A percentile compares a stretch with the other conserved stretches of the same genome.
Evolutionary conservation across 129 eudicot genomes (phyloP).

Genomic region (Flaveria sonorensis): DNA sequence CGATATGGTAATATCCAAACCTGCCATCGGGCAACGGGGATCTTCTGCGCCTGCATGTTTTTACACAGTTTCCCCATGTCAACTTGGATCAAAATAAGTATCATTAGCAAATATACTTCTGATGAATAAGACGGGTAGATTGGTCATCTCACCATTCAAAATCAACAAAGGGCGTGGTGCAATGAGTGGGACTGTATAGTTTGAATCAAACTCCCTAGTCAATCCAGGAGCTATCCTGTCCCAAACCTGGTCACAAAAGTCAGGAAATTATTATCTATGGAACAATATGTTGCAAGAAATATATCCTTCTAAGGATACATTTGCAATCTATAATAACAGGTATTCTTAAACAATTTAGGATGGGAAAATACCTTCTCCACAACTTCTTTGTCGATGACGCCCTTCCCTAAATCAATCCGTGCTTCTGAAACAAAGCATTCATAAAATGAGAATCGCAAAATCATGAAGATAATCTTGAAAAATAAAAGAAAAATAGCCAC

Average conservation of each 20-base stretch:
- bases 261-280: neutral
- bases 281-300: neutral
- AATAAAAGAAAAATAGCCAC: neutral
- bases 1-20: conserved; percentile 62
- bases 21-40: conserved; percentile 83
- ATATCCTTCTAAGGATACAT: neutral
- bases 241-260: conserved; percentile 70
- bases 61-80: conserved; percentile 17
- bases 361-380: conserved; percentile 74
- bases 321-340: neutral
- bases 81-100: conserved; percentile 4
- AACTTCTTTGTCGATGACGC: conserved; percentile 74
- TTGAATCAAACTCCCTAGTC: conserved; percentile 71
- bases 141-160: conserved; percentile 58
- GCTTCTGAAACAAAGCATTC: conserved; percentile 60
- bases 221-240: conserved; percentile 91
- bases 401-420: conserved; percentile 60
- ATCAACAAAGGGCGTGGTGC: conserved; percentile 88
- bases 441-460: neutral
- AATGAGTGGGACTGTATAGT: conserved; percentile 72
- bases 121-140: conserved; percentile 10
- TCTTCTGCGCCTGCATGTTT: conserved; percentile 61
- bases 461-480: neutral
- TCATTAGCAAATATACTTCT: neutral
- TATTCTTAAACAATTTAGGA: neutral